Evolutionary conservation across 164 flowering plant genomes (phyloP).

Genomic region (Taxillus chinensis): DNA sequence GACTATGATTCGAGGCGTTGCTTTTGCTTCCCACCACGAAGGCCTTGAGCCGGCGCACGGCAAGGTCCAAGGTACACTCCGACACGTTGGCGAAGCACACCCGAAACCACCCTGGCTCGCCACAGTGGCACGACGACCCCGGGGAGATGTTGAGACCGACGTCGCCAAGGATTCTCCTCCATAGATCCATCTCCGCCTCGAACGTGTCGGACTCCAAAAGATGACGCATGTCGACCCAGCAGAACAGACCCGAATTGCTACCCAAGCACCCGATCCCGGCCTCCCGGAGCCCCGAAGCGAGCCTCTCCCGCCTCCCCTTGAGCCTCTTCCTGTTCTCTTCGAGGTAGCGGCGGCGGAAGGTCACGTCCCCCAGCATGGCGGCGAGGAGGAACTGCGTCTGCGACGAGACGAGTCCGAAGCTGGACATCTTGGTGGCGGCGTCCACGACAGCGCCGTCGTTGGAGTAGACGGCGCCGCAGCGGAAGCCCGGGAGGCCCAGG

Average conservation of each 20-base stretch:
- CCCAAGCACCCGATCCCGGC: conserved; percentile 11
- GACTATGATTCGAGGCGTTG: too few species aligned
- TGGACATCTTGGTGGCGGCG: conserved; percentile 41
- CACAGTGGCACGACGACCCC: conserved; percentile 31
- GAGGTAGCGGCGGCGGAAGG: conserved; percentile 16
- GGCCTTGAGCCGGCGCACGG: conserved; percentile 18
- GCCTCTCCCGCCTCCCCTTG: conserved; percentile 13
- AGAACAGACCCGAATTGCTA: conserved; percentile 24
- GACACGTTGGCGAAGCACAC: conserved; percentile 35
- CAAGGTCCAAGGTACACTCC: conserved; percentile 15
- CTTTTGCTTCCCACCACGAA: conserved; percentile 4
- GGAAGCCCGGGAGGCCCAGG: conserved; percentile 34
- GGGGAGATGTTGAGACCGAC: conserved; percentile 31
- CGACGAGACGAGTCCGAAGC: conserved; percentile 36
- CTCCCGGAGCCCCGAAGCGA: conserved; percentile 21
- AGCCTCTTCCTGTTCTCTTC: conserved; percentile 19
- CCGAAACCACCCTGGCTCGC: conserved; percentile 37
- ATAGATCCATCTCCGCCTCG: conserved; percentile 22
- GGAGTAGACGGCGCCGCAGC: conserved; percentile 33
- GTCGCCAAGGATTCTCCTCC: conserved; percentile 21
- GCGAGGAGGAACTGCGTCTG: conserved; percentile 32
- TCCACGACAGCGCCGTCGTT: conserved; percentile 17
- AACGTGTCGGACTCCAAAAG: conserved; percentile 16
- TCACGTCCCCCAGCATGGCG: conserved; percentile 19
- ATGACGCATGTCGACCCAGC: conserved; percentile 28